Base-by-base conservation (phyloP, 257 asterid genomes). In the Scutellaria minor region DNA sequence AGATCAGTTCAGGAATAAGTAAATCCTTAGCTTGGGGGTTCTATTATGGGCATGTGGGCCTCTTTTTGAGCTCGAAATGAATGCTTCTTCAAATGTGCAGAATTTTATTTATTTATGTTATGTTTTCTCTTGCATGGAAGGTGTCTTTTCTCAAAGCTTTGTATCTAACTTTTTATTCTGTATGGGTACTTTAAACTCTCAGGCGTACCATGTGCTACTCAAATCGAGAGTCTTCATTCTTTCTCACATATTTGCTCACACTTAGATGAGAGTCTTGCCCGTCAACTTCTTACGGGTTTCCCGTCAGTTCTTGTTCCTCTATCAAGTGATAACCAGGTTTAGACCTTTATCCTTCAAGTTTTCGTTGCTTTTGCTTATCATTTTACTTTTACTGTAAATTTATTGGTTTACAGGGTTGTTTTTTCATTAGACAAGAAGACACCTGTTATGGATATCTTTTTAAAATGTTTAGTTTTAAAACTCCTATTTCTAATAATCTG, bases 321-420 rank as follows among this genome's bases (percentile, higher is more conserved):
- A 58, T 82, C 98, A 18, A 87, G 92, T 81, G 92, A 85, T 70
- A 73, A 79, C 73, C 89, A 91, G 99, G 99, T 90, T 81, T 72
- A 72, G 13, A 56, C 64, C 64, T 54, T 73, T 53, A 47, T 44
- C 45, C 24, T 63, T 14, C 31, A 2, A 13, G 20, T 27, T 53
- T 14, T 68, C 40, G 5, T 31, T 31, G 37, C 5, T 31, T 31
- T 31, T 31, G 4, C 37, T 31, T 31, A 47, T 2, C 53, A 47
- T 47, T 24, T 47, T 42, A 24, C 42, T 31, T 50, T 45, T 54
- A 22, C 56, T 61, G 15, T 44, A 41, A 6, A 41, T 75, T 59
- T 54, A 41, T 44, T 70, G 59, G 53, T 51, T 63, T 10, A 6
- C 66, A 31, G 37, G 9, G 10, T 11, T 12, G 42, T 39, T 52